Conservation (phyloP, 2,329 filamentous ascomycete species). For the Trichothecium roseum region DNA sequence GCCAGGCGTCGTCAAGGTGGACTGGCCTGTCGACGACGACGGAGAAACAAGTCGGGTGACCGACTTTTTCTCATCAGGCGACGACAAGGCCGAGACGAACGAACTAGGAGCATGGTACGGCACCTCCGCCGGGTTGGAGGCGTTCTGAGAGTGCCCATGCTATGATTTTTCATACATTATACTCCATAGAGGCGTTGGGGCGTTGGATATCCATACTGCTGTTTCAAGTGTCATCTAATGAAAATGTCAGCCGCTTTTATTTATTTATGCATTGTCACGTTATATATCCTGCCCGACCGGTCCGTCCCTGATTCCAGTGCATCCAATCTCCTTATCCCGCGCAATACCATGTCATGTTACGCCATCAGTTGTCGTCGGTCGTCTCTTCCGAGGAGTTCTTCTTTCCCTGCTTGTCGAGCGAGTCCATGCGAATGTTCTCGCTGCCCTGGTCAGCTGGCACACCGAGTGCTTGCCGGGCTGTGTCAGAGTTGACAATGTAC, state of each 20-base stretch:
- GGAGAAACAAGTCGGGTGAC: constrained; percentile 60
- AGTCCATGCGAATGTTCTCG: constrained; percentile 45
- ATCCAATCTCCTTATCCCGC: neutral
- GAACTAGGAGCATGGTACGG: constrained; percentile 81
- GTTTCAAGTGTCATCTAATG: neutral
- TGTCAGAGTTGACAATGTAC: constrained; percentile 81
- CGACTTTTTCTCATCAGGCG: constrained; percentile 54
- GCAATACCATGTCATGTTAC: constrained; percentile 1
- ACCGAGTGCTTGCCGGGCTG: constrained; percentile 70
- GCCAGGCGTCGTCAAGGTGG: constrained; percentile 53
- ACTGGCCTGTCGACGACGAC: constrained; percentile 75
- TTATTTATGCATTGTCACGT: constrained; percentile 1
- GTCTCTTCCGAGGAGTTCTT: constrained; percentile 30
- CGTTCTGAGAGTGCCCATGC: constrained; percentile 46
- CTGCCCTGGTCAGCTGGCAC: constrained; percentile 46
- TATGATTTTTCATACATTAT: constrained; percentile 11
- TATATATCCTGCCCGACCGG: constrained; percentile 11
- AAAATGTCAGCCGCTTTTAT: constrained; percentile 4
- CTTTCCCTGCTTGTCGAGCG: constrained; percentile 49
- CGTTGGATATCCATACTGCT: neutral
- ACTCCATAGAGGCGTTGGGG: neutral
- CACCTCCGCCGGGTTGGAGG: constrained; percentile 54
- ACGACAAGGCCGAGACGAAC: constrained; percentile 37
- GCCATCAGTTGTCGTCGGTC: constrained; percentile 47
- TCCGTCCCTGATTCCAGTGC: no score